These are phyloP conservation scores for Solanum pinnatisectum DNA, from an alignment of 257 asterid species.

Conservation along the genomic window DNA sequence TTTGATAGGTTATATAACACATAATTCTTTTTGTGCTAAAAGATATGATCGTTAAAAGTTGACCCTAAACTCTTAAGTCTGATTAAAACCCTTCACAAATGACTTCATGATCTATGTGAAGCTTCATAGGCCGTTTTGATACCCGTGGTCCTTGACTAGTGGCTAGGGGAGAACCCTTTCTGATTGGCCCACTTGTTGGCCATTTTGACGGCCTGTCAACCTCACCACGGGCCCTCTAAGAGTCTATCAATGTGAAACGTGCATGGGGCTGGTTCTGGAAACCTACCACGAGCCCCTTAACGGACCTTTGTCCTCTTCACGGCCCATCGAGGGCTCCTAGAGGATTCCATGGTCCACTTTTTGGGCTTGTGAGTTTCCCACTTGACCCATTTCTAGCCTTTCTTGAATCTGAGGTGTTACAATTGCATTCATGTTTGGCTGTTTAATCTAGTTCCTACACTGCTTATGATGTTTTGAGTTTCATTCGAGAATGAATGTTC, in stretches of 20 bases:
- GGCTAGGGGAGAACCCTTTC: not conserved
- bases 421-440: no score
- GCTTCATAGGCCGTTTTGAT: not conserved
- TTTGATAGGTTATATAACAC: not conserved
- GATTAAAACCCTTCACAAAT: not conserved
- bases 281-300: not conserved
- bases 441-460: no score
- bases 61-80: not conserved
- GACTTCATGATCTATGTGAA: not conserved
- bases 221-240: not conserved
- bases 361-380: not conserved
- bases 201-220: not conserved
- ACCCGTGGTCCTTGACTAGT: not conserved
- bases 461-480: no score
- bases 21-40: no score
- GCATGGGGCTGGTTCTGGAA: not conserved
- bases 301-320: not conserved
- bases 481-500: no score
- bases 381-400: not conserved
- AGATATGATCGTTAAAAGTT: no score
- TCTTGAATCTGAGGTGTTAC: not conserved
- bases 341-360: not conserved
- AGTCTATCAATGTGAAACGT: no score
- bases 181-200: not conserved
- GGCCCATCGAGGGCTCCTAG: not conserved